phyloP scores from a whole-genome alignment of 345 rosid genomes.

The Raphanus raphanistrum region DNA sequence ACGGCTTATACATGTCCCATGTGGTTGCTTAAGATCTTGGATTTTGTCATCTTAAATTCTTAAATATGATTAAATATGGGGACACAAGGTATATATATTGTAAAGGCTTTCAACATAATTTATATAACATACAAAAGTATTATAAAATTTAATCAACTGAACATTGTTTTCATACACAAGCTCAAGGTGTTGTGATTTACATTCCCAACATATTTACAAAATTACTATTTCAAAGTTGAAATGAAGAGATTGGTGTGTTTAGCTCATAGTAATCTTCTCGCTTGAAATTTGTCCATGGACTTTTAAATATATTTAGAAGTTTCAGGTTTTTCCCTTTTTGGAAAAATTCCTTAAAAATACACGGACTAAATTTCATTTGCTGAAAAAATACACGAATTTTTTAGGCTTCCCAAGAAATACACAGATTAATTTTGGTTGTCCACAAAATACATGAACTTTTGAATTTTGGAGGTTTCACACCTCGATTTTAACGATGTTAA shows the following conservation, averaged over 20 bases:
- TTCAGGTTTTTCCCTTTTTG: background rate
- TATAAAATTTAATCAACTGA: background rate
- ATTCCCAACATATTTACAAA: slow-evolving; percentile 11
- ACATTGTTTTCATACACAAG: background rate
- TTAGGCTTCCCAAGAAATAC: too few relatives aligned
- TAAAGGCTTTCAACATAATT: too few relatives aligned
- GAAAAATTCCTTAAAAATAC: too few relatives aligned
- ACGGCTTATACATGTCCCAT: slow-evolving; percentile 29
- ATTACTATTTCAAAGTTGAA: background rate
- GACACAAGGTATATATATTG: slow-evolving; percentile 2
- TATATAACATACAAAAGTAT: background rate
- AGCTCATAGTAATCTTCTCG: background rate
- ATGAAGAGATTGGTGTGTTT: background rate
- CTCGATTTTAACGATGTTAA: too few relatives aligned
- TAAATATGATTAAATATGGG: slow-evolving; percentile 33
- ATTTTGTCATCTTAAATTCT: slow-evolving; percentile 31
- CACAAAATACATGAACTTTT: too few relatives aligned
- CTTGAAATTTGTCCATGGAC: background rate
- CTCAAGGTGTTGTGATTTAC: background rate
- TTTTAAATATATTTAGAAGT: background rate
- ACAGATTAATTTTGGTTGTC: too few relatives aligned
- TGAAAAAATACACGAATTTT: too few relatives aligned
- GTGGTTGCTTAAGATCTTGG: slow-evolving; percentile 39
- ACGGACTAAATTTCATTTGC: too few relatives aligned
- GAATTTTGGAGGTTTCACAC: too few relatives aligned